Conservation (phyloP, 1,139 yeast genomes). For the Pichia sp. region DNA sequence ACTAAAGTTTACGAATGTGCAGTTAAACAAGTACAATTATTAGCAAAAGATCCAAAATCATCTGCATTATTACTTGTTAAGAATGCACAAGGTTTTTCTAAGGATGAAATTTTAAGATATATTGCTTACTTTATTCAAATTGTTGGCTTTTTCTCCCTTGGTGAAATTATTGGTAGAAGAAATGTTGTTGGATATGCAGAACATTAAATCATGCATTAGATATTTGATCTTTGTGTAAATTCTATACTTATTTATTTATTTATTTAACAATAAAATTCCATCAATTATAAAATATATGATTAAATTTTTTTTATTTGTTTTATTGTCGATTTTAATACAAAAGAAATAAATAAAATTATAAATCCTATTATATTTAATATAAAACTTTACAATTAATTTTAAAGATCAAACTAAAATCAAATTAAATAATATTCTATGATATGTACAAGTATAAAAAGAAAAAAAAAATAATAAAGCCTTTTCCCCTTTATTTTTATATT, state of each 20-base stretch:
- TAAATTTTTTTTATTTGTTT: too few relatives aligned
- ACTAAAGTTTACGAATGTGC: constrained; percentile 64
- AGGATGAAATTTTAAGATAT: constrained; percentile 57
- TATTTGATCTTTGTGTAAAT: too few relatives aligned
- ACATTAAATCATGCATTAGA: constrained; percentile 29
- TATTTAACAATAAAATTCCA: background rate
- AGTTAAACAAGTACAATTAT: constrained; percentile 35
- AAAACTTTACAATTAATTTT: too few relatives aligned
- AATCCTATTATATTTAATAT: too few relatives aligned
- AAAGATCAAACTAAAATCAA: too few relatives aligned
- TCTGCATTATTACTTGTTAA: constrained; percentile 28
- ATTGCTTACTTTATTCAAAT: constrained; percentile 78
- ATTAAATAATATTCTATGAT: too few relatives aligned
- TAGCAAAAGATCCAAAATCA: constrained; percentile 43
- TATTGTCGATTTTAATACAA: too few relatives aligned
- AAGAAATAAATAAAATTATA: too few relatives aligned
- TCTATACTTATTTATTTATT: background rate
- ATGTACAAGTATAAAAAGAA: too few relatives aligned
- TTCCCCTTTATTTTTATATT: too few relatives aligned
- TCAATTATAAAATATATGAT: too few relatives aligned
- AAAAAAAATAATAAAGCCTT: too few relatives aligned
- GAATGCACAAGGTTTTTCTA: constrained; percentile 43
- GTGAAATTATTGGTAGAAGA: constrained; percentile 97
- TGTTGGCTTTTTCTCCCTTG: constrained; percentile 86
- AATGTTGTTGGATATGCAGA: constrained; percentile 73